These are phyloP conservation scores for Liriodendron chinense DNA, from an alignment of 164 flowering plant species.

Conservation along the genomic window DNA sequence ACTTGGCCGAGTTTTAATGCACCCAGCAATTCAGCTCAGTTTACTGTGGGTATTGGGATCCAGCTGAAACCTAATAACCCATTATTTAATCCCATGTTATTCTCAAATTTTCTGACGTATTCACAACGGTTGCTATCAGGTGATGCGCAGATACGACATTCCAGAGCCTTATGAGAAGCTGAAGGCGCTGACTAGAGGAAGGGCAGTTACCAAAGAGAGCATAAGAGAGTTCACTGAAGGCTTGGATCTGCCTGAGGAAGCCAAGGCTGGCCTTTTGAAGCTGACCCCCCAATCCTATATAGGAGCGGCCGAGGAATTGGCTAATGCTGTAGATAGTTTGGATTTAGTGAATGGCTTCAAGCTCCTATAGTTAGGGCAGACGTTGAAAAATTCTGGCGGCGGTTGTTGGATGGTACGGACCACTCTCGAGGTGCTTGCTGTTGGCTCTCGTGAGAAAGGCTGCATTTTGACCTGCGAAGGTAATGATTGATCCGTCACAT, in stretches of 20 bases:
- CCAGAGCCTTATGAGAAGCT: conserved; percentile 98
- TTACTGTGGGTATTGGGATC: too few species aligned
- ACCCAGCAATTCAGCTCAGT: background rate
- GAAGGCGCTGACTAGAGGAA: conserved; percentile 91
- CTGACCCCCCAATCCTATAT: conserved; percentile 73
- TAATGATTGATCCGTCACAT: too few species aligned
- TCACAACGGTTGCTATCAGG: conserved; percentile 33
- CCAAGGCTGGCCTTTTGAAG: conserved; percentile 56
- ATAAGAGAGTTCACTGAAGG: conserved; percentile 65
- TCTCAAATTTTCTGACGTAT: background rate
- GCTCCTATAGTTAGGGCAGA: background rate
- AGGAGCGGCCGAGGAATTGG: conserved; percentile 72
- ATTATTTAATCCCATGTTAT: background rate
- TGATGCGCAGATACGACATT: conserved; percentile 90
- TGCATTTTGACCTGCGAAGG: too few species aligned
- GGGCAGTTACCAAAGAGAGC: conserved; percentile 69
- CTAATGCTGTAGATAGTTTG: conserved; percentile 33
- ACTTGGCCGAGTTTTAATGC: background rate
- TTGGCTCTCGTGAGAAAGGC: too few species aligned
- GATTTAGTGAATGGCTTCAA: conserved; percentile 23
- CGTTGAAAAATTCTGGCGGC: background rate
- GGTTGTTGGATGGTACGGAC: too few species aligned
- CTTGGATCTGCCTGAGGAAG: conserved; percentile 66
- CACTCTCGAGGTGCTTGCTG: too few species aligned
- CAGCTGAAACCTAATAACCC: too few species aligned